Evolutionary conservation across 306 rosid species (phyloP).

Genomic region (Vachellia pachyceras): DNA sequence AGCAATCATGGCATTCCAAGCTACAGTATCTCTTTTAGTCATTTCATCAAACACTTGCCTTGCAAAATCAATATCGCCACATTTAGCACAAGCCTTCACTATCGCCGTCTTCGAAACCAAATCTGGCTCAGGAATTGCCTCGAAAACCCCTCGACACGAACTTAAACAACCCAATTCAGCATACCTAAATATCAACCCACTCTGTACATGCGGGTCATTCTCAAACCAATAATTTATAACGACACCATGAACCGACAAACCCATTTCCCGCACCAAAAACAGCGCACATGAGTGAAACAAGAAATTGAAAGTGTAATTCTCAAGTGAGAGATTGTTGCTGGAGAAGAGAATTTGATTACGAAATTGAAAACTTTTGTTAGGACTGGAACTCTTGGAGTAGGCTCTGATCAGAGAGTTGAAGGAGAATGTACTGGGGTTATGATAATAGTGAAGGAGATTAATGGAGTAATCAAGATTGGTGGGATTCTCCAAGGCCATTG

Average conservation of each 20-base stretch:
- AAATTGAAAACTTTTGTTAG: slow-evolving; percentile 52
- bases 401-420: slow-evolving; percentile 77
- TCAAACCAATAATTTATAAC: slow-evolving; percentile 49
- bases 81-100: slow-evolving; percentile 47
- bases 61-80: slow-evolving; percentile 54
- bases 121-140: slow-evolving; percentile 43
- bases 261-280: slow-evolving; percentile 38
- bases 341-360: slow-evolving; percentile 49
- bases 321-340: slow-evolving; percentile 37
- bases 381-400: slow-evolving; percentile 59
- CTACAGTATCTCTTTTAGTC: slow-evolving; percentile 49
- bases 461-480: slow-evolving; percentile 31
- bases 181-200: slow-evolving; percentile 53
- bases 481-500: slow-evolving; percentile 38
- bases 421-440: slow-evolving; percentile 53
- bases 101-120: slow-evolving; percentile 55
- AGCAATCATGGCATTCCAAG: slow-evolving; percentile 62
- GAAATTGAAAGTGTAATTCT: slow-evolving; percentile 64
- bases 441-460: slow-evolving; percentile 35
- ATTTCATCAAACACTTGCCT: slow-evolving; percentile 58
- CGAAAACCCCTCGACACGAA: slow-evolving; percentile 44
- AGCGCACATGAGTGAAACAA: slow-evolving; percentile 50
- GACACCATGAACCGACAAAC: slow-evolving; percentile 49
- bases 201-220: slow-evolving; percentile 53
- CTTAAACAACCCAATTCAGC: slow-evolving; percentile 54